phyloP scores from a whole-genome alignment of 768 basidiomycete species.

The Symmetrospora coprosmae region DNA sequence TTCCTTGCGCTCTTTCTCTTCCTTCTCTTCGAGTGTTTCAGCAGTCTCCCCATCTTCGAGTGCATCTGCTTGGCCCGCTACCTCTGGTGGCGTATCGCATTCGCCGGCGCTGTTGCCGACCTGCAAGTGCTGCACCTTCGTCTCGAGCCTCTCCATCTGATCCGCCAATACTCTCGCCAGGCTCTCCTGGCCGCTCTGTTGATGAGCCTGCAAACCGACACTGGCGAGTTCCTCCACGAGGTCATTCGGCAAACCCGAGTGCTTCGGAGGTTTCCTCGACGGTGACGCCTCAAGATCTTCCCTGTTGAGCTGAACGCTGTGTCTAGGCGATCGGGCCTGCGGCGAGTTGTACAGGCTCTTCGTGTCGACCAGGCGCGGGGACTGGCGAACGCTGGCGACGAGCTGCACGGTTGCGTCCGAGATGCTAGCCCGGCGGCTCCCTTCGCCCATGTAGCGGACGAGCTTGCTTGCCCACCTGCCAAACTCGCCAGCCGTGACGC shows the following conservation, averaged over 20 bases:
- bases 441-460: slow-evolving; percentile 30
- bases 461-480: slow-evolving; percentile 72
- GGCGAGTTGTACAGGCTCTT: slow-evolving; percentile 8
- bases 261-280: not conserved
- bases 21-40: not conserved
- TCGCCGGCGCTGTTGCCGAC: too few species aligned
- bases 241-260: not conserved
- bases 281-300: slow-evolving; percentile 8
- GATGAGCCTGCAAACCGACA: too few species aligned
- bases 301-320: not conserved
- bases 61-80: too few species aligned
- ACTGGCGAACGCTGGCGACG: slow-evolving; percentile 27
- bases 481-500: slow-evolving; percentile 68
- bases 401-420: slow-evolving; percentile 31
- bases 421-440: slow-evolving; percentile 22
- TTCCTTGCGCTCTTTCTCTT: not conserved
- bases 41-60: not conserved
- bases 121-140: too few species aligned
- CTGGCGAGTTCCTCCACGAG: slow-evolving; percentile 3
- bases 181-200: too few species aligned
- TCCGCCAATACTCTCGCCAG: too few species aligned
- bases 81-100: too few species aligned
- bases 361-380: not conserved
- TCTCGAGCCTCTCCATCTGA: too few species aligned
- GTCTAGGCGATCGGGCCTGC: slow-evolving; percentile 2